Conservation (phyloP, 345 rosid genomes). For the Xanthoceras sorbifolium region DNA sequence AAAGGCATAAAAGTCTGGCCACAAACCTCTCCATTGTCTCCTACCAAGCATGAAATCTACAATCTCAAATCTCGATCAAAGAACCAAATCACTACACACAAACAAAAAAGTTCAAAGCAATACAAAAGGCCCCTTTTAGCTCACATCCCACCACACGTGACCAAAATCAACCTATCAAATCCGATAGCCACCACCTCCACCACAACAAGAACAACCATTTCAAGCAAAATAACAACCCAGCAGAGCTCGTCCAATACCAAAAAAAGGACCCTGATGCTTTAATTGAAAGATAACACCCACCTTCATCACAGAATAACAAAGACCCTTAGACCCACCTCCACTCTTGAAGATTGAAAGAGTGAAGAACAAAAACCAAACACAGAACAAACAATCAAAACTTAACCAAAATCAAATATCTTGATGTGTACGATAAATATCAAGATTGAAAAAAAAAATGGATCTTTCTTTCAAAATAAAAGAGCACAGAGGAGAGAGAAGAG, state of each 20-base stretch:
- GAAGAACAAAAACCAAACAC: not conserved
- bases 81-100: constrained; percentile 6
- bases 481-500: constrained; percentile 29
- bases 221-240: constrained; percentile 33
- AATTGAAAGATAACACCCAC: constrained; percentile 29
- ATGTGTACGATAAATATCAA: constrained; percentile 8
- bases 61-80: constrained; percentile 14
- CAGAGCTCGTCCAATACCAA: constrained; percentile 27
- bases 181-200: constrained; percentile 13
- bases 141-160: constrained; percentile 22
- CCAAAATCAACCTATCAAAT: constrained; percentile 29
- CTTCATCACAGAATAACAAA: constrained; percentile 18
- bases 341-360: constrained; percentile 7
- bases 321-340: constrained; percentile 11
- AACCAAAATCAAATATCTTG: constrained; percentile 4
- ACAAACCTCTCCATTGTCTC: constrained; percentile 69
- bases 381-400: not conserved
- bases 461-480: constrained; percentile 25
- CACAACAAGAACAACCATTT: constrained; percentile 32
- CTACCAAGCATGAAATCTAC: constrained; percentile 52
- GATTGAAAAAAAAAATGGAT: constrained; percentile 22
- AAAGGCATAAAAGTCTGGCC: constrained; percentile 55
- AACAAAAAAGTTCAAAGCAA: constrained; percentile 23
- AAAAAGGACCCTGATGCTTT: constrained; percentile 40
- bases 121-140: constrained; percentile 16